phyloP scores from a whole-genome alignment of 1,139 yeast genomes.

The Blastobotrys indianensis region DNA sequence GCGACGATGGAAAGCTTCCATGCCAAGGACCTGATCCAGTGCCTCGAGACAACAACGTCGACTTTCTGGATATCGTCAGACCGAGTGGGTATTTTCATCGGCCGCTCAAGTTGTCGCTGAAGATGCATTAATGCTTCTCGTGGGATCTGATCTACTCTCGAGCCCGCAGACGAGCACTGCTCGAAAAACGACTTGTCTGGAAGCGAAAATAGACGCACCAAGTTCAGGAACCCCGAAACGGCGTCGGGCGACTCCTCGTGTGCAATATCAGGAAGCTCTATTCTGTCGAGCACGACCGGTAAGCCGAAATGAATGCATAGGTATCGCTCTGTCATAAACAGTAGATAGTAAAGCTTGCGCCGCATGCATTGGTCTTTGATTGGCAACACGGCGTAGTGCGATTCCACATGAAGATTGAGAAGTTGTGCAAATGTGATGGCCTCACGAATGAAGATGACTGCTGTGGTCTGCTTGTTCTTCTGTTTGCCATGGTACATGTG shows the following conservation, averaged over 20 bases:
- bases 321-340: constrained; percentile 19
- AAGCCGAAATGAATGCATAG: constrained; percentile 16
- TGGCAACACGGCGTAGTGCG: constrained; percentile 11
- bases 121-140: constrained; percentile 8
- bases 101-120: constrained; percentile 12
- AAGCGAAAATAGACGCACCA: constrained; percentile 14
- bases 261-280: constrained; percentile 13
- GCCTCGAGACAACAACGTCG: constrained; percentile 17
- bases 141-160: background rate
- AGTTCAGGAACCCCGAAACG: constrained; percentile 15
- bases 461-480: constrained; percentile 12
- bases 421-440: constrained; percentile 21
- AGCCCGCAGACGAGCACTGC: constrained; percentile 11
- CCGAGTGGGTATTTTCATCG: constrained; percentile 5
- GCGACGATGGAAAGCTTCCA: constrained; percentile 17
- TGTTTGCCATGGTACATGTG: constrained; percentile 16
- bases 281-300: constrained; percentile 16
- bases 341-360: constrained; percentile 14
- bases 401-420: constrained; percentile 17
- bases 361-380: constrained; percentile 13
- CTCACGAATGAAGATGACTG: constrained; percentile 20
- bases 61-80: constrained; percentile 15
- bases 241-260: constrained; percentile 11
- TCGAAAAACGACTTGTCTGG: constrained; percentile 18
- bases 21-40: constrained; percentile 17